phyloP scores from a whole-genome alignment of 2,329 filamentous ascomycete genomes.

The Reticulascus tulasneorum region DNA sequence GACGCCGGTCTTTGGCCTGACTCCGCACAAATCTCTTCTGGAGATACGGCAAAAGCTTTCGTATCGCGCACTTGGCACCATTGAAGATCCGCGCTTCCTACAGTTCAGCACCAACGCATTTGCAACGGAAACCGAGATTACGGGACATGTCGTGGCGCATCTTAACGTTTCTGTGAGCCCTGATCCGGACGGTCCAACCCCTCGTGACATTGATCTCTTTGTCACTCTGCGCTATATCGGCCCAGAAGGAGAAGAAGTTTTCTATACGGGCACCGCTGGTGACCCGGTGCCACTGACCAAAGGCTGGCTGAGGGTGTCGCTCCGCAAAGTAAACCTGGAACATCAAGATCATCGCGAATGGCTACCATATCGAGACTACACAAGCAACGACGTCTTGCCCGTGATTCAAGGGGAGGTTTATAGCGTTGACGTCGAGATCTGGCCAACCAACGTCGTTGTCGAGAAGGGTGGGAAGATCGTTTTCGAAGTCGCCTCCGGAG shows the following conservation, averaged over 20 bases:
- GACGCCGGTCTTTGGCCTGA: constrained; percentile 39
- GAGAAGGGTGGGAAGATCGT: constrained; percentile 45
- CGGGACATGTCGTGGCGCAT: constrained; percentile 62
- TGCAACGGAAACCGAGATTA: constrained; percentile 63
- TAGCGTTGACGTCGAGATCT: constrained; percentile 57
- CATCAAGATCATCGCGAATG: constrained; percentile 49
- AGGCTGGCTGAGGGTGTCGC: constrained; percentile 57
- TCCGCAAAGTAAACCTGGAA: constrained; percentile 49
- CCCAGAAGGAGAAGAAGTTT: constrained; percentile 50
- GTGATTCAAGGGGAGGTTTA: constrained; percentile 55
- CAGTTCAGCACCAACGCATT: constrained; percentile 58
- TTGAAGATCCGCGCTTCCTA: constrained; percentile 49
- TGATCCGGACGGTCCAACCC: constrained; percentile 34
- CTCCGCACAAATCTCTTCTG: constrained; percentile 16
- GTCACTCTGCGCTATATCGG: constrained; percentile 58
- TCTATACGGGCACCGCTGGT: constrained; percentile 63
- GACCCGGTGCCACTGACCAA: constrained; percentile 60
- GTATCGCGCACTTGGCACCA: constrained; percentile 56
- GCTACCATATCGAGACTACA: constrained; percentile 57
- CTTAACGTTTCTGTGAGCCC: constrained; percentile 61
- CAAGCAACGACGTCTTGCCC: constrained; percentile 49
- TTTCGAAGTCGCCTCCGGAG: constrained; percentile 51
- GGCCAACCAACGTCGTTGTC: constrained; percentile 58
- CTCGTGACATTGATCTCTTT: constrained; percentile 59
- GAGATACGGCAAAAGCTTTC: too few species aligned